Conservation (phyloP, 2,329 filamentous ascomycete species). For the Aspergillus fijiensis region DNA sequence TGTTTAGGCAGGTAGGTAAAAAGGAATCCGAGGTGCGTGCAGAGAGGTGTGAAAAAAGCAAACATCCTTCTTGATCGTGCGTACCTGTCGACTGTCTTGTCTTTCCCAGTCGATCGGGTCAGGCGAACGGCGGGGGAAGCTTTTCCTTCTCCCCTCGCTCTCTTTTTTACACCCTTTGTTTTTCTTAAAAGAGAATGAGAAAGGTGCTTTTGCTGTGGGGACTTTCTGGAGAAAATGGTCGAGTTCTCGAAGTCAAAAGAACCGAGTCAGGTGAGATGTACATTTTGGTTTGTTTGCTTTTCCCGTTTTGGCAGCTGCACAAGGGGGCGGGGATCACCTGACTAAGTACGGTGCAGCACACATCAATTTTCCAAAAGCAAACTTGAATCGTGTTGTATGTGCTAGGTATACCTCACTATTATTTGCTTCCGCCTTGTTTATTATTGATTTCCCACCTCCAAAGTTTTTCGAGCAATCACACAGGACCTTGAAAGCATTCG, state of each 20-base stretch:
- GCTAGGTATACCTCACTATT: neutral
- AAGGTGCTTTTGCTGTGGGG: neutral
- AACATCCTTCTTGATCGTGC: conserved; percentile 16
- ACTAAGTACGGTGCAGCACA: neutral
- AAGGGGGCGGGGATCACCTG: neutral
- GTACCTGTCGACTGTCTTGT: conserved; percentile 3
- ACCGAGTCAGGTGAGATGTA: neutral
- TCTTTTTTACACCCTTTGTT: neutral
- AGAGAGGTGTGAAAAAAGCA: conserved; percentile 23
- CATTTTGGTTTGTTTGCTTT: neutral
- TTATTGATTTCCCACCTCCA: no score
- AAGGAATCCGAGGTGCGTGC: conserved; percentile 14
- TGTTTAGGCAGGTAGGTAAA: conserved; percentile 17
- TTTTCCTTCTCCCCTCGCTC: neutral
- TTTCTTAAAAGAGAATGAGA: neutral
- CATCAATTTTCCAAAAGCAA: neutral
- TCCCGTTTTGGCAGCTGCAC: neutral
- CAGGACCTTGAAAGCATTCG: neutral
- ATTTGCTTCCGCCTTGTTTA: neutral
- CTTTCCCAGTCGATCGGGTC: conserved; percentile 16
- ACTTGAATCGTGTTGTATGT: neutral
- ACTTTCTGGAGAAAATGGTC: neutral
- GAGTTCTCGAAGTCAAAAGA: neutral
- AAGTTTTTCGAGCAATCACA: neutral
- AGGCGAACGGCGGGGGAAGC: conserved; percentile 13